These are phyloP conservation scores for Phytophthora pluvialis DNA, from an alignment of 352 stramenopile genomes.

Conservation along the genomic window DNA sequence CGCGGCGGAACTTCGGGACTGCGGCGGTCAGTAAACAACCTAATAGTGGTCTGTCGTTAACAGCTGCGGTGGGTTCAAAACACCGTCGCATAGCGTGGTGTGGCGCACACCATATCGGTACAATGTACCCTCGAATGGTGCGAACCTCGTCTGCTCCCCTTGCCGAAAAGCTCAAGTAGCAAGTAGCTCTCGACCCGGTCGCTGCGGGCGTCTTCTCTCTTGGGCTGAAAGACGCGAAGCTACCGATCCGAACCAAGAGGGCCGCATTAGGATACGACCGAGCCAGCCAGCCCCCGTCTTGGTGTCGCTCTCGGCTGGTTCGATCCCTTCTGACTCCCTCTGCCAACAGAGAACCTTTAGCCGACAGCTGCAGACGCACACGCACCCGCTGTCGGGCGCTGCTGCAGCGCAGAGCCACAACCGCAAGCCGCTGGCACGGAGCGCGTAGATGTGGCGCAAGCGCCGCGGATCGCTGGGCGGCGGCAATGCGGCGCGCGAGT, in stretches of 20 bases:
- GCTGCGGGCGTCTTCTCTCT: not conserved
- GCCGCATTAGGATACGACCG: not conserved
- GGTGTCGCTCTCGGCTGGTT: not conserved
- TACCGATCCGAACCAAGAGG: too few relatives aligned
- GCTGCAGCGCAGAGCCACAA: too few relatives aligned
- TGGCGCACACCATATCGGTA: conserved; percentile 7
- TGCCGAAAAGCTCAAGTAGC: conserved; percentile 25
- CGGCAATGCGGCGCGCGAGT: conserved; percentile 41
- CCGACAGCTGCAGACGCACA: conserved; percentile 2
- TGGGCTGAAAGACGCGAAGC: too few relatives aligned
- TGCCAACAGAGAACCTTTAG: conserved; percentile 15
- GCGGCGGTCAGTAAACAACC: conserved; percentile 2
- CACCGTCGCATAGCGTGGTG: not conserved
- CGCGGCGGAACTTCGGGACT: conserved; percentile 15
- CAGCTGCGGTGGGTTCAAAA: conserved; percentile 25
- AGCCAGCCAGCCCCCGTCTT: not conserved
- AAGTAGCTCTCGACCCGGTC: conserved; percentile 23
- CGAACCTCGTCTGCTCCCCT: conserved; percentile 26
- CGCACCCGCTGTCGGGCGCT: too few relatives aligned
- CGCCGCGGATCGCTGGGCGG: conserved; percentile 56
- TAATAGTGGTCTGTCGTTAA: not conserved
- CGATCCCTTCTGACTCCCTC: conserved; percentile 20
- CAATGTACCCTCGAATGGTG: conserved; percentile 24
- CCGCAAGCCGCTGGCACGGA: not conserved
- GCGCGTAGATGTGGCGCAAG: conserved; percentile 57